A percentile compares a stretch with the other conserved stretches of the same genome.
phyloP scores from a whole-genome alignment of 345 rosid species.

The Populus deltoides region DNA sequence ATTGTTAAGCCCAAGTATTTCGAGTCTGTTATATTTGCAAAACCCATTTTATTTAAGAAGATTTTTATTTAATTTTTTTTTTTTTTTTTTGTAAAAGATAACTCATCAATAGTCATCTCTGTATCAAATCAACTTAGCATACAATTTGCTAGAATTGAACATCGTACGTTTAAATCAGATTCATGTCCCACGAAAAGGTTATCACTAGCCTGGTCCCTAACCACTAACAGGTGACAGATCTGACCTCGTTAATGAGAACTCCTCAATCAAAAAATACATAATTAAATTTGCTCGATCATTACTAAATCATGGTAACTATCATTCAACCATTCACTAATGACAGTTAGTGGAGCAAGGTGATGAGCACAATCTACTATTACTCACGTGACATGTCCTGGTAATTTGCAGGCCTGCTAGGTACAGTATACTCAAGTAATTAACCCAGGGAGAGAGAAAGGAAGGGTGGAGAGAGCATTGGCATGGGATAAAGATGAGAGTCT shows the following conservation, averaged over 20 bases:
- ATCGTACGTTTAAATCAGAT: neutral
- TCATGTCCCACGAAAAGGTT: neutral
- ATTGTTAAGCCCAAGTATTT: no score
- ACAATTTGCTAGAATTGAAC: neutral
- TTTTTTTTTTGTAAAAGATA: no score
- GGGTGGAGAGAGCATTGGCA: constrained; percentile 14
- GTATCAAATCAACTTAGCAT: no score
- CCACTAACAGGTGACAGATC: no score
- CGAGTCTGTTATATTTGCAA: rapidly evolving
- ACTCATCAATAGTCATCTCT: no score
- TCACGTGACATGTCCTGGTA: neutral
- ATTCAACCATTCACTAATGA: neutral
- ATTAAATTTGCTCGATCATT: no score
- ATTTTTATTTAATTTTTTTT: no score
- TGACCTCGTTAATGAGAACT: no score
- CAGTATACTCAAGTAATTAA: neutral
- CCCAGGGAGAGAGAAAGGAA: constrained; percentile 2
- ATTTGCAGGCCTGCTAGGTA: neutral
- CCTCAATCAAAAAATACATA: no score
- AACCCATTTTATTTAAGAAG: no score
- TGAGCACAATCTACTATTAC: neutral
- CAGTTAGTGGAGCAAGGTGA: neutral
- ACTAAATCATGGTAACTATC: neutral
- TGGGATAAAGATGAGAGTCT: constrained; percentile 37
- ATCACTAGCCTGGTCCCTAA: no score